Conservation (phyloP, 2,329 filamentous ascomycete genomes). For the Blastomyces emzantsi region DNA sequence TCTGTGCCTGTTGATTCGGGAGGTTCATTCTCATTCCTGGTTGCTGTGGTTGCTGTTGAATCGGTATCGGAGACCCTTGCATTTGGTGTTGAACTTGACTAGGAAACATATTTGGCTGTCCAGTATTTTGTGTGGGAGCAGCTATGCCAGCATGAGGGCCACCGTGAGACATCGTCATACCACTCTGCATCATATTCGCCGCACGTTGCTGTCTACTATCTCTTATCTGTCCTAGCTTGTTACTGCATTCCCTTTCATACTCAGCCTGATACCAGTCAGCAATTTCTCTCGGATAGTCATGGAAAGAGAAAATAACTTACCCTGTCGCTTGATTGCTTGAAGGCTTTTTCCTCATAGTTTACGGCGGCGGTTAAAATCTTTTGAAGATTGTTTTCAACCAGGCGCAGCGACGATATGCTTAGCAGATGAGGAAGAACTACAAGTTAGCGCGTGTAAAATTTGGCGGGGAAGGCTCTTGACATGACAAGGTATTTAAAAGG, state of each 20-base stretch:
- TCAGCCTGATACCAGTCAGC: slow-evolving; percentile 25
- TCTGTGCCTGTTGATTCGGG: slow-evolving; percentile 13
- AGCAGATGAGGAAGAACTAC: neutral
- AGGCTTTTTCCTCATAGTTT: slow-evolving; percentile 39
- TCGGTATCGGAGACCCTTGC: slow-evolving; percentile 16
- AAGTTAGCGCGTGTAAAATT: neutral
- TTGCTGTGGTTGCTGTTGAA: slow-evolving; percentile 23
- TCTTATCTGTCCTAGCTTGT: slow-evolving; percentile 38
- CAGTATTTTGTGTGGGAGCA: slow-evolving; percentile 32
- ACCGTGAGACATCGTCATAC: slow-evolving; percentile 34
- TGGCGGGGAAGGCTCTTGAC: neutral
- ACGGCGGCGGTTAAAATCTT: slow-evolving; percentile 35
- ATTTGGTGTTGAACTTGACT: slow-evolving; percentile 29
- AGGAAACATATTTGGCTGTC: slow-evolving; percentile 38
- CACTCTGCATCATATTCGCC: slow-evolving; percentile 30
- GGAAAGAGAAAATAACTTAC: slow-evolving; percentile 17
- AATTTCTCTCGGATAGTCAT: neutral
- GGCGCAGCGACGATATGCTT: slow-evolving; percentile 39
- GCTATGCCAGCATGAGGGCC: slow-evolving; percentile 25
- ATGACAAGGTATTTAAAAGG: neutral
- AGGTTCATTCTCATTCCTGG: slow-evolving; percentile 11
- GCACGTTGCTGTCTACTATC: slow-evolving; percentile 38
- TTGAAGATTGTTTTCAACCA: slow-evolving; percentile 35
- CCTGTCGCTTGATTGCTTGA: slow-evolving; percentile 33
- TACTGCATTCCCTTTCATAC: slow-evolving; percentile 37